Conservation (phyloP, 225 moss, liverwort and hornwort species). For the Thuidium tamariscinum region DNA sequence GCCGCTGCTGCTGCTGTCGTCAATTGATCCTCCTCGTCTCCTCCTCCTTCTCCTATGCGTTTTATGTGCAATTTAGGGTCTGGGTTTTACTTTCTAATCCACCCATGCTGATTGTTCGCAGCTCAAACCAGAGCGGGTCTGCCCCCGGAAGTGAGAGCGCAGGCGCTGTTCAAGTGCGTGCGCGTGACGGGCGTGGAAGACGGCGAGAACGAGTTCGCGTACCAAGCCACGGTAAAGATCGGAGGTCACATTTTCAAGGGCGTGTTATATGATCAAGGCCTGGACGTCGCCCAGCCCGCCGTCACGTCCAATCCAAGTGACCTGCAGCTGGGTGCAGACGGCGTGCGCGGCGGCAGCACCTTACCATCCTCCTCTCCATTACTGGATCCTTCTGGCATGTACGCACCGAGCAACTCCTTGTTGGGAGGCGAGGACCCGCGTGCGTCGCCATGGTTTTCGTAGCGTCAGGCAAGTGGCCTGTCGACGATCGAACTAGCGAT, state of each 20-base stretch:
- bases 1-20: background rate
- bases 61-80: background rate
- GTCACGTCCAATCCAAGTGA: constrained; percentile 66
- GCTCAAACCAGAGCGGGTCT: constrained; percentile 48
- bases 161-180: constrained; percentile 88
- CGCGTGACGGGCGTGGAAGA: constrained; percentile 79
- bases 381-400: constrained; percentile 80
- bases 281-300: constrained; percentile 59
- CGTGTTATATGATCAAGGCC: constrained; percentile 67
- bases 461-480: background rate
- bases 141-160: constrained; percentile 75
- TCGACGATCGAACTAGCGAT: background rate
- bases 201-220: constrained; percentile 83
- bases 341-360: constrained; percentile 4
- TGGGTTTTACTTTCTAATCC: background rate
- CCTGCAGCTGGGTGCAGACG: constrained; percentile 81
- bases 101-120: background rate
- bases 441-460: constrained; percentile 37
- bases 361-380: constrained; percentile 74
- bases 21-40: background rate
- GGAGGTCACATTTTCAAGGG: constrained; percentile 93
- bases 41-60: background rate
- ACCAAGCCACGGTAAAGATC: constrained; percentile 93
- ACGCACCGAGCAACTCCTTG: constrained; percentile 70
- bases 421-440: constrained; percentile 68